These are phyloP conservation scores for Ophiostoma montium DNA, from an alignment of 2,329 filamentous ascomycete species.

Conservation along the genomic window DNA sequence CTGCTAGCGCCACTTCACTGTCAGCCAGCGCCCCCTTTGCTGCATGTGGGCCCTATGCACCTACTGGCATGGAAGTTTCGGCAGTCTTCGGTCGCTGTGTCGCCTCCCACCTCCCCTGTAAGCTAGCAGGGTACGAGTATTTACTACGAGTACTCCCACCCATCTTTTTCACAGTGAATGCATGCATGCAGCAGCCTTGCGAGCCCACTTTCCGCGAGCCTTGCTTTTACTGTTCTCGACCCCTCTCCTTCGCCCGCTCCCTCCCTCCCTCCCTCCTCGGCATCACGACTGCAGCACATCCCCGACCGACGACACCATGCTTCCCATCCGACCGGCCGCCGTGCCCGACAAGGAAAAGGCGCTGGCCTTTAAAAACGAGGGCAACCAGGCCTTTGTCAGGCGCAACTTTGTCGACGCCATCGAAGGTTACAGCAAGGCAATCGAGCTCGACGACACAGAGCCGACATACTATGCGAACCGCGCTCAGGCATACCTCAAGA, in stretches of 20 bases:
- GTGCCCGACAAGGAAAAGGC: constrained; percentile 46
- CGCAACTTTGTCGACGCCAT: constrained; percentile 79
- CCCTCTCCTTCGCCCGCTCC: not conserved
- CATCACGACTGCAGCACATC: not conserved
- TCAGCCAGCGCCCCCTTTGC: not conserved
- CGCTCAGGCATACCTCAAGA: constrained; percentile 92
- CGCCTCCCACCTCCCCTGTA: constrained; percentile 3
- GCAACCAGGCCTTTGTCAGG: constrained; percentile 80
- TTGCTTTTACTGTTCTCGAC: not conserved
- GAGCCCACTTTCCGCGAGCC: not conserved
- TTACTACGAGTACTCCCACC: not conserved
- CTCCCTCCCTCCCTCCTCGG: not conserved
- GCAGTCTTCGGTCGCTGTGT: constrained; percentile 10
- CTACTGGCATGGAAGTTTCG: constrained; percentile 8
- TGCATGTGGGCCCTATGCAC: not conserved
- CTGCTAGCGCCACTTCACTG: no score
- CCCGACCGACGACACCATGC: no score
- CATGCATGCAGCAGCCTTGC: not conserved
- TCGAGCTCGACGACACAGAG: constrained; percentile 68
- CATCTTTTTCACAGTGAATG: not conserved
- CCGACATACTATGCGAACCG: constrained; percentile 89
- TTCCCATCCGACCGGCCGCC: not conserved
- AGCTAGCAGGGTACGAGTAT: not conserved
- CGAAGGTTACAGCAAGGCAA: constrained; percentile 75
- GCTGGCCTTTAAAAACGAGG: constrained; percentile 75